Evolutionary conservation across 306 rosid species (phyloP).

Genomic region (Cajanus cajan): DNA sequence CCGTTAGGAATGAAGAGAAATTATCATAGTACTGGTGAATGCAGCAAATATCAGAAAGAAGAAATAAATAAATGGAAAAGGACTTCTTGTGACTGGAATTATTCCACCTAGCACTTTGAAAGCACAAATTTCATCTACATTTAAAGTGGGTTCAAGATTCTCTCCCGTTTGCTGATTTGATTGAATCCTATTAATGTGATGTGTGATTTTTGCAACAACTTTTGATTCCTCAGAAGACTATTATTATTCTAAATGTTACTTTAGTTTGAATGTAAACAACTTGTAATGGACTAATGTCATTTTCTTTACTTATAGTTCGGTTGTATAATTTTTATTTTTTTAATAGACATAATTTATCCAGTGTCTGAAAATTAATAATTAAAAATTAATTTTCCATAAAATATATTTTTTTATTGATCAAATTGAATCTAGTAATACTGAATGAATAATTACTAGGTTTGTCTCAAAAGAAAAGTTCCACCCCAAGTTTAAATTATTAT

Average conservation of each 20-base stretch:
- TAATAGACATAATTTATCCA: too few species aligned
- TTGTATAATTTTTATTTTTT: too few species aligned
- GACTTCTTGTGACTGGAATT: conserved; percentile 27
- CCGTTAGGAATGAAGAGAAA: conserved; percentile 42
- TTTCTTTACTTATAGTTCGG: not conserved
- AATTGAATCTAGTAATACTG: too few species aligned
- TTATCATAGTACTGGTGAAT: conserved; percentile 18
- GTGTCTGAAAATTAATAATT: too few species aligned
- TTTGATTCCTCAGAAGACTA: not conserved
- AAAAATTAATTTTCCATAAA: too few species aligned
- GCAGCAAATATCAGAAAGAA: conserved; percentile 23
- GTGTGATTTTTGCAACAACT: not conserved
- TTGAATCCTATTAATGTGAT: conserved; percentile 12
- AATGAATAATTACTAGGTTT: too few species aligned
- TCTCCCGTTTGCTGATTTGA: conserved; percentile 15
- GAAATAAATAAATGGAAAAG: conserved; percentile 7
- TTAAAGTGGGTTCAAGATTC: conserved; percentile 31
- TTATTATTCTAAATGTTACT: not conserved
- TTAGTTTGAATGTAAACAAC: not conserved
- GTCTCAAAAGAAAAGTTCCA: not conserved
- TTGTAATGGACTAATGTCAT: conserved; percentile 1
- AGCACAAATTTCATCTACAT: conserved; percentile 6
- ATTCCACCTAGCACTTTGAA: conserved; percentile 32
- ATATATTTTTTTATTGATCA: too few species aligned
- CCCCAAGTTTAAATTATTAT: not conserved